A percentile compares a stretch with the other conserved stretches of the same genome.
Conservation (phyloP, 495 filamentous ascomycete species). For the Penicillium crystallinum region DNA sequence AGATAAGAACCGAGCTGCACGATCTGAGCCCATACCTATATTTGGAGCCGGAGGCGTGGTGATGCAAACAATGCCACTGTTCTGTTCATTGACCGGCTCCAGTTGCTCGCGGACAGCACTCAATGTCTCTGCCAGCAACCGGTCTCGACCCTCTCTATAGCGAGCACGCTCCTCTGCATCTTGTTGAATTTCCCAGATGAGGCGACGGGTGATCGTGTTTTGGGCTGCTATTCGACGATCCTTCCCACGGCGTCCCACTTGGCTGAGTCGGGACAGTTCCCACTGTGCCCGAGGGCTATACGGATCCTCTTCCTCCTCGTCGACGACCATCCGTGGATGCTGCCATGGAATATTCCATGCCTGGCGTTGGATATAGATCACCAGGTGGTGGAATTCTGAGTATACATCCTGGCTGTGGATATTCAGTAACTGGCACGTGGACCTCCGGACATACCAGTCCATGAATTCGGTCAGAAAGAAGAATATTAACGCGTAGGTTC, state of each 20-base stretch:
- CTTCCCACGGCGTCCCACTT: slow-evolving; percentile 34
- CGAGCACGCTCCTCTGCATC: slow-evolving; percentile 29
- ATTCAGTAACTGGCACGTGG: slow-evolving; percentile 38
- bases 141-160: slow-evolving; percentile 22
- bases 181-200: slow-evolving; percentile 43
- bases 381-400: slow-evolving; percentile 37
- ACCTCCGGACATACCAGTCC: slow-evolving; percentile 42
- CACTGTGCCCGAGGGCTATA: slow-evolving; percentile 25
- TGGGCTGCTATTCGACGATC: slow-evolving; percentile 35
- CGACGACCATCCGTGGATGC: slow-evolving; percentile 23
- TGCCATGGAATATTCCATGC: slow-evolving; percentile 19
- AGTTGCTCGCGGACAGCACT: slow-evolving; percentile 24
- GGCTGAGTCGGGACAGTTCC: slow-evolving; percentile 35
- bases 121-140: slow-evolving; percentile 26
- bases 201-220: slow-evolving; percentile 35
- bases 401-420: slow-evolving; percentile 45
- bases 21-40: slow-evolving; percentile 23
- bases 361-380: slow-evolving; percentile 32
- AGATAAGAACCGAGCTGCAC: slow-evolving; percentile 9
- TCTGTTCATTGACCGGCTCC: slow-evolving; percentile 23
- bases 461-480: slow-evolving; percentile 46
- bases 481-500: slow-evolving; percentile 42
- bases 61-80: slow-evolving; percentile 32
- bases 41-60: slow-evolving; percentile 33
- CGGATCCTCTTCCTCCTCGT: slow-evolving; percentile 24